phyloP scores from a whole-genome alignment of 1,139 yeast genomes.

The Suzukiozyma palmioleophila region DNA sequence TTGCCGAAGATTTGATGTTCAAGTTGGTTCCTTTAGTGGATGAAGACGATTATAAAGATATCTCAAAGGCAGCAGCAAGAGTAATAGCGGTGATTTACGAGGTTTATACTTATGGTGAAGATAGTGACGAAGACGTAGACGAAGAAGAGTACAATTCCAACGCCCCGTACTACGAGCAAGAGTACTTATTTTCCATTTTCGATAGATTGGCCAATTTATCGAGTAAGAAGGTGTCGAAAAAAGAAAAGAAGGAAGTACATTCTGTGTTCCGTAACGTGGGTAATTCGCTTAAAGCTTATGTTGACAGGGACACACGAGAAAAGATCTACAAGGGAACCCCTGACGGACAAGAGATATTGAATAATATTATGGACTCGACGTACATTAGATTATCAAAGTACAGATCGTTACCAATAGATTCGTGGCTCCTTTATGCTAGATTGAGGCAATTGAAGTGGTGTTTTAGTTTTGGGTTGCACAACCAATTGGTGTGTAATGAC shows the following conservation, averaged over 20 bases:
- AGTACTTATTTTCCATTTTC: constrained; percentile 41
- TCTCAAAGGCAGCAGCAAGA: constrained; percentile 53
- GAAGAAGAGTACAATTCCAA: constrained; percentile 41
- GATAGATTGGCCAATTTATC: constrained; percentile 48
- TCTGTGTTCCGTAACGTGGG: constrained; percentile 62
- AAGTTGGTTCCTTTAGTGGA: constrained; percentile 40
- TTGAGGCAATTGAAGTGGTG: constrained; percentile 65
- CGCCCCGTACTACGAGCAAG: constrained; percentile 59
- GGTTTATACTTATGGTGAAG: constrained; percentile 42
- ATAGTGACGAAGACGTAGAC: constrained; percentile 30
- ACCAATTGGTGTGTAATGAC: constrained; percentile 53
- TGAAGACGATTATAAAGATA: constrained; percentile 37
- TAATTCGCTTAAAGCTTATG: constrained; percentile 43
- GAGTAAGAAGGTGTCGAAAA: constrained; percentile 54
- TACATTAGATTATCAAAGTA: constrained; percentile 53
- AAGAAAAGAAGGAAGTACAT: constrained; percentile 57
- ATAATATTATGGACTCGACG: constrained; percentile 34
- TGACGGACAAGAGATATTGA: constrained; percentile 39
- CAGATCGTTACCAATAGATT: constrained; percentile 53
- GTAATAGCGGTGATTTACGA: constrained; percentile 62
- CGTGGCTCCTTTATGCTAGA: constrained; percentile 64
- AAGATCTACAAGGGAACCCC: constrained; percentile 33
- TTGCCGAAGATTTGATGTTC: constrained; percentile 31
- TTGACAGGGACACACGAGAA: constrained; percentile 35
- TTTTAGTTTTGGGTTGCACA: constrained; percentile 65